Conservation (phyloP, 2,329 filamentous ascomycete genomes). For the Xylariaceae sp. region DNA sequence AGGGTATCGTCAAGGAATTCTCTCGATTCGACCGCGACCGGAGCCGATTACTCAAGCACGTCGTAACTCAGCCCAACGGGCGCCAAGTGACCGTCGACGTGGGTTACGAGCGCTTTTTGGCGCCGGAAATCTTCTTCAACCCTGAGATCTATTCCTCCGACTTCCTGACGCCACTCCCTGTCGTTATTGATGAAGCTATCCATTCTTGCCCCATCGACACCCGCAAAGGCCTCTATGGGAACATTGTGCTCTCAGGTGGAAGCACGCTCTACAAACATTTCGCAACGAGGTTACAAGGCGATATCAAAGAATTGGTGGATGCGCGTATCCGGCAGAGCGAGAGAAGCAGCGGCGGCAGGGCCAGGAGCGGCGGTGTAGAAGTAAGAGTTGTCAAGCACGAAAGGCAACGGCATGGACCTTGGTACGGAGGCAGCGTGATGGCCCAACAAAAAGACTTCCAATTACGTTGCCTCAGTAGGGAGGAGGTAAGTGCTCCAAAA, state of each 20-base stretch:
- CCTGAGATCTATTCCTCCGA: constrained; percentile 99
- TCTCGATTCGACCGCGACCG: constrained; percentile 89
- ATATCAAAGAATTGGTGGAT: constrained; percentile 94
- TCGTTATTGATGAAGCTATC: constrained; percentile 92
- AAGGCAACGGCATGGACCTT: constrained; percentile 92
- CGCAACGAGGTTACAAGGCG: constrained; percentile 87
- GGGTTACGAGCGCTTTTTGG: constrained; percentile 95
- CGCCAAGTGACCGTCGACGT: constrained; percentile 83
- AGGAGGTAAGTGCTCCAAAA: constrained; percentile 45
- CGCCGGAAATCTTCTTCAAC: constrained; percentile 99
- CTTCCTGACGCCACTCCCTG: constrained; percentile 90
- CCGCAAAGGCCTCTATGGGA: constrained; percentile 95
- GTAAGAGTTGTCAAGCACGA: constrained; percentile 98
- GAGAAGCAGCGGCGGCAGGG: constrained; percentile 74
- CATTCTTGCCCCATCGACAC: constrained; percentile 98
- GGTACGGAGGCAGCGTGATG: constrained; percentile 95
- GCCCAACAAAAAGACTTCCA: constrained; percentile 97
- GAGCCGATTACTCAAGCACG: constrained; percentile 84
- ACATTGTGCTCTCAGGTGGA: constrained; percentile 95
- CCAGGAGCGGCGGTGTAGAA: constrained; percentile 87
- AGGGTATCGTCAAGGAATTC: constrained; percentile 98
- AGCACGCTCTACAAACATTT: constrained; percentile 99
- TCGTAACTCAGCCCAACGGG: constrained; percentile 79
- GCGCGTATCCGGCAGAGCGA: constrained; percentile 89
- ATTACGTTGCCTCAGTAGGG: constrained; percentile 96